These are phyloP conservation scores for Pholiota molesta DNA, from an alignment of 768 basidiomycete genomes.

Conservation along the genomic window DNA sequence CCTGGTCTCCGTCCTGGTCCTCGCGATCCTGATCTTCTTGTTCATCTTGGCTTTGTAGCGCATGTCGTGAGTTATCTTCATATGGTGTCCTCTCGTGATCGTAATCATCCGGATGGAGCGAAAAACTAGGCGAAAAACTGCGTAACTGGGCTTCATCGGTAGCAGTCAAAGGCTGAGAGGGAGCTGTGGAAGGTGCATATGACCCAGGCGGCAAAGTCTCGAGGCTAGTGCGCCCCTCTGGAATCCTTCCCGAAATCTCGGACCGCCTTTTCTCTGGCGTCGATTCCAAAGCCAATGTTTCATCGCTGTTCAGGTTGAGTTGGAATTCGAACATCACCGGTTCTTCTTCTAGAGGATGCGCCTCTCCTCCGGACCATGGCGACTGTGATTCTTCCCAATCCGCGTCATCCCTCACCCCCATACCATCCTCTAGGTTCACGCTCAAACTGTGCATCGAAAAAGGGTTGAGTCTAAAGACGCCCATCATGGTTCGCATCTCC, in stretches of 20 bases:
- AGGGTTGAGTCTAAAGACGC: constrained; percentile 74
- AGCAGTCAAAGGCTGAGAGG: neutral
- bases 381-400: constrained; percentile 34
- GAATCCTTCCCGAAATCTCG: neutral
- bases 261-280: neutral
- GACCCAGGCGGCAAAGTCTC: neutral
- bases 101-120: constrained; percentile 25
- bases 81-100: constrained; percentile 3
- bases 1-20: constrained; percentile 14
- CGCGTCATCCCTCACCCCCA: constrained; percentile 25
- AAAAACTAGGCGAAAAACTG: constrained; percentile 43
- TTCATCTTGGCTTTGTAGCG: neutral
- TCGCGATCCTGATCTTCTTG: constrained; percentile 11
- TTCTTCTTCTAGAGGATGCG: constrained; percentile 61
- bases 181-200: neutral
- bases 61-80: neutral
- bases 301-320: constrained; percentile 34
- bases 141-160: constrained; percentile 26
- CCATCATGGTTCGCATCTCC: constrained; percentile 78
- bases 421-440: constrained; percentile 14
- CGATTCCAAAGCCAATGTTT: constrained; percentile 1
- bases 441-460: constrained; percentile 63
- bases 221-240: neutral
- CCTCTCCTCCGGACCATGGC: constrained; percentile 51
- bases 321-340: constrained; percentile 72